These are phyloP conservation scores for Polyporus tsugae DNA, from an alignment of 1,284 basidiomycete species.

Conservation along the genomic window DNA sequence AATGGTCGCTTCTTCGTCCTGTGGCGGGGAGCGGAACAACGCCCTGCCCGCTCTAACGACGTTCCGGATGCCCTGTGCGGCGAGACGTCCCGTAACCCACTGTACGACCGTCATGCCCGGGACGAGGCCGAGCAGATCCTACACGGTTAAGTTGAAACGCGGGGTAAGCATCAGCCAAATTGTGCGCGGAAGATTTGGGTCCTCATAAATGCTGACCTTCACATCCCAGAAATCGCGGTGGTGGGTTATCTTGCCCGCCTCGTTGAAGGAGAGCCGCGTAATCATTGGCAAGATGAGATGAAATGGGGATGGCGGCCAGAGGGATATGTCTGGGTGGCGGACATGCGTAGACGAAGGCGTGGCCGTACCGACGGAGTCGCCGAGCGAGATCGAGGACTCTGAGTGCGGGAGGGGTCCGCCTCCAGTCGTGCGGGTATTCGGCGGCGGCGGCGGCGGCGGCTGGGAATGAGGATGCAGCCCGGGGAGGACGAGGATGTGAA, in stretches of 20 bases:
- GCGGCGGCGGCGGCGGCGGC: not conserved
- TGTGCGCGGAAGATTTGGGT: not conserved
- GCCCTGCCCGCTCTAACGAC: conserved; percentile 39
- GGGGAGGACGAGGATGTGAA: conserved; percentile 50
- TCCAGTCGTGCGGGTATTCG: not conserved
- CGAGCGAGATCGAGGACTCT: not conserved
- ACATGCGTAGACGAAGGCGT: conserved; percentile 13
- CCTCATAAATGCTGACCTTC: conserved; percentile 32
- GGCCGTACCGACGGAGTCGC: not conserved
- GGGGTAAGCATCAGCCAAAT: not conserved
- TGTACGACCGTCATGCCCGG: conserved; percentile 71
- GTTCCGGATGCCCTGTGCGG: conserved; percentile 59
- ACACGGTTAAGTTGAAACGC: conserved; percentile 22
- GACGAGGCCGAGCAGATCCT: conserved; percentile 71
- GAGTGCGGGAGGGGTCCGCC: not conserved
- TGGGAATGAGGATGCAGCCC: conserved; percentile 41
- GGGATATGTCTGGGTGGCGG: conserved; percentile 52
- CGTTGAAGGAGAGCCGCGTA: conserved; percentile 77
- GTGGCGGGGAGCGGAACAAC: conserved; percentile 28
- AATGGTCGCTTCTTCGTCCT: conserved; percentile 34
- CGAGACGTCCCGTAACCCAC: conserved; percentile 70
- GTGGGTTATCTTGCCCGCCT: conserved; percentile 74
- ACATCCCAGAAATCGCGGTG: conserved; percentile 82
- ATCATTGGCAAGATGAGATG: conserved; percentile 73
- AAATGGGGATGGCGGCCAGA: conserved; percentile 68